Base-by-base conservation (phyloP, 208 protist genomes). In the Phytomonas sp. region DNA sequence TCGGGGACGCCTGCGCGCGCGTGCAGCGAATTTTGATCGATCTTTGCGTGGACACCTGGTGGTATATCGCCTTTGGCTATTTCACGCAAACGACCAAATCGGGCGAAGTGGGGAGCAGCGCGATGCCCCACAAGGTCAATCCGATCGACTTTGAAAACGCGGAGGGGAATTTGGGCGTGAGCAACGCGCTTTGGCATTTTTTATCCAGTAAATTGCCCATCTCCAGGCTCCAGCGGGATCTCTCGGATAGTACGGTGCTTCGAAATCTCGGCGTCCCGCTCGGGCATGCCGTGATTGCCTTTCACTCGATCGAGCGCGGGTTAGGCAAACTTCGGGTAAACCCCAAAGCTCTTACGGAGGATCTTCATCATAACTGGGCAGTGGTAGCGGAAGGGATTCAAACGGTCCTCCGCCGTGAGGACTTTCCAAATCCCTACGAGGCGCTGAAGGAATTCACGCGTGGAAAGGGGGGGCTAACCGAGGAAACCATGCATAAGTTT, bases 91-190 rank as follows among this genome's bases (percentile, higher is more conserved):
- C 88, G 73, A 82, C 96, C 19, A 86, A 95, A 65, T 83, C 77
- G 29, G 92, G 88, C 26, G 97, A 99, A 72, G 89, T 99, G 33
- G 97, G 97, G 31, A 97, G 91, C 71, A 98, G 94, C 63, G 91
- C 97, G 12, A 99, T 99, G 97, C 97, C 97, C 32, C 97, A 99
- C 76, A 99, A 99, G 81, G 94, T 98, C 61, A 99, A 99, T 80
- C 96, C 97, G 36, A 98, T 99, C 68, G 96, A 99, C 82, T 99
- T 99, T 86, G 97, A 99, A 71, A 99, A 99, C 72, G 94, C 95
- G 0, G 96, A 99, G 77, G 97, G 97, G 36, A 99, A 99, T 75
- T 80, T 98, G 10, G 91, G 88, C 37, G 74, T 98, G 26, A 95
- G 92, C 66, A 98, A 98, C 70, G 92, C 95, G 2, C 60, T 98